These are phyloP conservation scores for Agrocybe praecox DNA, from an alignment of 768 basidiomycete species.

Conservation along the genomic window DNA sequence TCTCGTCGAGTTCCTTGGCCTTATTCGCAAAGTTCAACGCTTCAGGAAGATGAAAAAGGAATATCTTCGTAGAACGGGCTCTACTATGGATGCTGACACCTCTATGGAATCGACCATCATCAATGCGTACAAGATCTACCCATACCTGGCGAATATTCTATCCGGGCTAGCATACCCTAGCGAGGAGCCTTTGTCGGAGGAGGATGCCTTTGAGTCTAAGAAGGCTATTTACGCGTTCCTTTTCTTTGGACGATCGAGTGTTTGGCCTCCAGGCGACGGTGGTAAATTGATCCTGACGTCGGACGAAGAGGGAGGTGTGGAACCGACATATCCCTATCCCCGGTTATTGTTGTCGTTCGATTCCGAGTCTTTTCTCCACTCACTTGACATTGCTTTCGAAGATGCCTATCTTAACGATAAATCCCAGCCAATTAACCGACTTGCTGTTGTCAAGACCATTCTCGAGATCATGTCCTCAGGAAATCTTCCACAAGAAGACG, in stretches of 20 bases:
- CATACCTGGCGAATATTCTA: conserved; percentile 80
- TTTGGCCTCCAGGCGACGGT: conserved; percentile 76
- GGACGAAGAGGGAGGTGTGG: conserved; percentile 71
- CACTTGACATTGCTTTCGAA: conserved; percentile 93
- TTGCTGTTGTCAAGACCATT: conserved; percentile 81
- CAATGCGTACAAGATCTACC: conserved; percentile 90
- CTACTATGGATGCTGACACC: conserved; percentile 29
- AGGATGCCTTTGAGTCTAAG: conserved; percentile 72
- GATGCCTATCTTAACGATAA: conserved; percentile 88
- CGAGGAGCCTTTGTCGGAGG: conserved; percentile 64
- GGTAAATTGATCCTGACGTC: conserved; percentile 77
- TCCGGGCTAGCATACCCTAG: conserved; percentile 89
- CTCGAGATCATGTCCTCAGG: conserved; percentile 71
- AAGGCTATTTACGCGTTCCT: conserved; percentile 78
- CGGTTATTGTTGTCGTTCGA: conserved; percentile 85
- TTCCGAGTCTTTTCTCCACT: conserved; percentile 91
- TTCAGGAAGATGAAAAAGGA: conserved; percentile 44
- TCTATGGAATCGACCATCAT: conserved; percentile 59
- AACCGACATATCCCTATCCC: conserved; percentile 90
- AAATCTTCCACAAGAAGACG: conserved; percentile 59
- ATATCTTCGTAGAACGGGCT: conserved; percentile 26
- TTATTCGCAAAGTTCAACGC: conserved; percentile 71
- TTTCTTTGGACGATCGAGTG: conserved; percentile 77
- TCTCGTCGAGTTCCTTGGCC: conserved; percentile 77
- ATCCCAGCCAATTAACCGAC: conserved; percentile 64